These are phyloP conservation scores for Pleurostoma richardsiae DNA, from an alignment of 2,329 filamentous ascomycete genomes.

Conservation along the genomic window DNA sequence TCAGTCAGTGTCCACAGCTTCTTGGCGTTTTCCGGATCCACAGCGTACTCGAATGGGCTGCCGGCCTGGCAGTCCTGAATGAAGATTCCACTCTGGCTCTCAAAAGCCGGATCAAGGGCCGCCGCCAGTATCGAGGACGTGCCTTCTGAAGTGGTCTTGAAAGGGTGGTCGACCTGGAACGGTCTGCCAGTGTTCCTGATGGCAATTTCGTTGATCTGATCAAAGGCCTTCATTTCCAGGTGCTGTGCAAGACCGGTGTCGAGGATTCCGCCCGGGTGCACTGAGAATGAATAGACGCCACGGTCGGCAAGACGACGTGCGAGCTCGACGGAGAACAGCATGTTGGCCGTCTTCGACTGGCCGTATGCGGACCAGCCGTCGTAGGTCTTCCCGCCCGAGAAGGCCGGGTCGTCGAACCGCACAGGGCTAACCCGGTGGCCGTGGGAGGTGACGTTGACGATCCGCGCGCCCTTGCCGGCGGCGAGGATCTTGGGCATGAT, in stretches of 20 bases:
- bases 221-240: constrained; percentile 1
- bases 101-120: constrained; percentile 3
- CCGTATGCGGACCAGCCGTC: constrained; percentile 15
- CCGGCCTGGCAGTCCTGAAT: constrained; percentile 1
- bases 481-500: constrained; percentile 35
- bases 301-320: constrained; percentile 9
- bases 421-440: constrained; percentile 21
- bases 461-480: constrained; percentile 18
- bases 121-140: constrained; percentile 16
- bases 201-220: background rate
- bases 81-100: background rate
- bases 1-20: constrained; percentile 34
- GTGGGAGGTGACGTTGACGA: constrained; percentile 36
- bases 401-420: constrained; percentile 23
- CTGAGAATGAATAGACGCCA: constrained; percentile 2
- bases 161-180: background rate
- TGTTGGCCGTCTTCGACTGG: constrained; percentile 22
- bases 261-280: constrained; percentile 5
- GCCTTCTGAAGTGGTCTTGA: constrained; percentile 13
- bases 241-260: background rate
- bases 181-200: constrained; percentile 1
- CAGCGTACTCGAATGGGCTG: background rate
- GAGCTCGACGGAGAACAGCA: constrained; percentile 16
- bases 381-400: constrained; percentile 1
- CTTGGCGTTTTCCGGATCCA: constrained; percentile 27